phyloP scores from a whole-genome alignment of 805 yeast genomes.

The Candida xiaguanensis region DNA sequence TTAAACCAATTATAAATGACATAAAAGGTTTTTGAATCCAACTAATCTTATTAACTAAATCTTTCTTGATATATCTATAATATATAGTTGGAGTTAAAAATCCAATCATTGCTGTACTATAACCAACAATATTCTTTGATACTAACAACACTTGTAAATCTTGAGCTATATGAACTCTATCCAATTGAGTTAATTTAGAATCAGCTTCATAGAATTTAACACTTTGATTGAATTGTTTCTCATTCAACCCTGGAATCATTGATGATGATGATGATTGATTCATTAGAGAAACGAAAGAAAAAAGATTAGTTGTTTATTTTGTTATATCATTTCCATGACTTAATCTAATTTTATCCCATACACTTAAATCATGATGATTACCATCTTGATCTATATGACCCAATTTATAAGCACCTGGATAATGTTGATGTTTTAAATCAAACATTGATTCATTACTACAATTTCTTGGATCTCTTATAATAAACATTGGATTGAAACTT shows the following conservation, averaged over 20 bases:
- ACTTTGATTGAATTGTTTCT: slow-evolving; percentile 3
- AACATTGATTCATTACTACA: slow-evolving; percentile 8
- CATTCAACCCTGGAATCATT: slow-evolving; percentile 4
- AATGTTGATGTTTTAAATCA: neutral
- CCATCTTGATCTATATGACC: slow-evolving; percentile 4
- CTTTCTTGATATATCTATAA: slow-evolving; percentile 11
- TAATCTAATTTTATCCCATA: slow-evolving; percentile 6
- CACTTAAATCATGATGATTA: slow-evolving; percentile 2
- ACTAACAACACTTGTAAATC: slow-evolving; percentile 21
- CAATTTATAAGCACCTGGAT: neutral
- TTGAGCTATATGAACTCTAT: slow-evolving; percentile 26
- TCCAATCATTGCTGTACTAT: slow-evolving; percentile 23
- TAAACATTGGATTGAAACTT: slow-evolving; percentile 46
- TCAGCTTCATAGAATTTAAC: slow-evolving; percentile 37
- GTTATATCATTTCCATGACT: slow-evolving; percentile 4
- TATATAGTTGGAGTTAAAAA: slow-evolving; percentile 30
- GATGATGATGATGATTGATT: slow-evolving; percentile 2
- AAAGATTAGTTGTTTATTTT: neutral
- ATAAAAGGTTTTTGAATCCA: slow-evolving; percentile 29
- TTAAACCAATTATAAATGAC: slow-evolving; percentile 29
- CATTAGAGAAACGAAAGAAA: neutral
- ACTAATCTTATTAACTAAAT: slow-evolving; percentile 1
- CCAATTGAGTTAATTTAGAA: slow-evolving; percentile 24
- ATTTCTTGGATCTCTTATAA: slow-evolving; percentile 53
- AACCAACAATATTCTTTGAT: slow-evolving; percentile 23